Base-by-base conservation (phyloP, 2,329 filamentous ascomycete genomes). In the Sporothrix pseudoabietina region DNA sequence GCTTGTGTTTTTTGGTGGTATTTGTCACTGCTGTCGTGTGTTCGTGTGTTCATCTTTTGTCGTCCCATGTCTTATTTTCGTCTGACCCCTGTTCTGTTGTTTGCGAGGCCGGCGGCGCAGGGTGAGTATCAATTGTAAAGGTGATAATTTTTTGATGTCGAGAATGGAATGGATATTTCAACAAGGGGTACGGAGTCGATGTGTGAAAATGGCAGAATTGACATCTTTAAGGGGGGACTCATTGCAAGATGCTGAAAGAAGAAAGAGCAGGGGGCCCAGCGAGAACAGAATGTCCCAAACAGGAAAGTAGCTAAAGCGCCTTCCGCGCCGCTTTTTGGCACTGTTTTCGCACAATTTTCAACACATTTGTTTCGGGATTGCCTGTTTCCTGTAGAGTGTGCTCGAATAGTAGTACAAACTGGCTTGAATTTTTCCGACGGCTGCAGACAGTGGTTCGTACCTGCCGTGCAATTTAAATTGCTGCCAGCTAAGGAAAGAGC, bases 381-480 rank as follows among this genome's bases (percentile, higher is more conserved):
- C 59, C 19, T 63, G 8, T 63, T 63, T 35, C 35, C 8, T 61
- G 19, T 6, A 35, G 1, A 35, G 35, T 8, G 35, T 35, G 19
- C 35, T n/a, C n/a, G 14, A 10, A 52, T 6, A 26, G 63, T 68
- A 4, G 44, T 44, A 68, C 44, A 52, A n/a, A 47, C 41, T 52
- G 65, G 65, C 65, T n/a, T 52, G 41, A 32, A 66, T 47, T 66
- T 66, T 49, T 49, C 44, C 63, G 41, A 49, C 44, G 65, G 65
- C 65, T 68, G 65, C 44, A 19, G 65, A 44, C 55, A 52, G 69
- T 47, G n/a, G 55, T 39, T 71, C 69, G 55, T 41, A 63, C 52
- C 55, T 71, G 69, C 69, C 69, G 55, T 71, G 41, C 54, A 59
- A 70, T 66, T 70, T 71, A 71, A 22, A 71, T 59, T 61, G 54